phyloP scores from a whole-genome alignment of 2,329 filamentous ascomycete species.

The Fusarium liriodendri region DNA sequence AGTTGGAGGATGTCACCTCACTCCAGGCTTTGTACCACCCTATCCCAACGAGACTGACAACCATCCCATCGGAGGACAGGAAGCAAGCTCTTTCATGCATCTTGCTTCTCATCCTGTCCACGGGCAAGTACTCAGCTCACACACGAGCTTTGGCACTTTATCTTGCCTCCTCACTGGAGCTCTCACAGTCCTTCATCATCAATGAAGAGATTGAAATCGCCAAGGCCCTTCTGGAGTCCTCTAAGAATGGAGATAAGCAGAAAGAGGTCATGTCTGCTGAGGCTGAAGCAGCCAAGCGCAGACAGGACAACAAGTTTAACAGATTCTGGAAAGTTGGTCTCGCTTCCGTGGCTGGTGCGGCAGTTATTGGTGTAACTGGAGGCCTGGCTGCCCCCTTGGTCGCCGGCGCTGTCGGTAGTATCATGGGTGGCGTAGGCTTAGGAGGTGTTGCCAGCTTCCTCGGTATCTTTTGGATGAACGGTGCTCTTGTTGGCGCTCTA shows the following conservation, averaged over 20 bases:
- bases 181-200: conserved; percentile 72
- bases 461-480: conserved; percentile 86
- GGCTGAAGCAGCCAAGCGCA: conserved; percentile 78
- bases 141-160: conserved; percentile 76
- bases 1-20: conserved; percentile 53
- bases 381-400: conserved; percentile 91
- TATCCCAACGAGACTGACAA: conserved; percentile 64
- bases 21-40: conserved; percentile 66
- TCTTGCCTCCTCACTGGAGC: conserved; percentile 73
- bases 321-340: conserved; percentile 92
- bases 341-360: conserved; percentile 88
- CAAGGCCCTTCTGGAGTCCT: conserved; percentile 76
- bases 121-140: conserved; percentile 80
- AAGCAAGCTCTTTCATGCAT: conserved; percentile 75
- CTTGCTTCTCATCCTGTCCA: conserved; percentile 75
- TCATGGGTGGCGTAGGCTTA: conserved; percentile 87
- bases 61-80: conserved; percentile 68
- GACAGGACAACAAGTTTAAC: conserved; percentile 75
- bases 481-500: conserved; percentile 84
- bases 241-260: conserved; percentile 55
- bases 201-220: conserved; percentile 81
- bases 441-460: conserved; percentile 89
- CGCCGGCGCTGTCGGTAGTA: conserved; percentile 83
- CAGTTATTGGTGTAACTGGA: conserved; percentile 90
- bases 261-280: conserved; percentile 74